Evolutionary conservation across 177 flowering plant species (phyloP).

Genomic region (Vitis hybrid): DNA sequence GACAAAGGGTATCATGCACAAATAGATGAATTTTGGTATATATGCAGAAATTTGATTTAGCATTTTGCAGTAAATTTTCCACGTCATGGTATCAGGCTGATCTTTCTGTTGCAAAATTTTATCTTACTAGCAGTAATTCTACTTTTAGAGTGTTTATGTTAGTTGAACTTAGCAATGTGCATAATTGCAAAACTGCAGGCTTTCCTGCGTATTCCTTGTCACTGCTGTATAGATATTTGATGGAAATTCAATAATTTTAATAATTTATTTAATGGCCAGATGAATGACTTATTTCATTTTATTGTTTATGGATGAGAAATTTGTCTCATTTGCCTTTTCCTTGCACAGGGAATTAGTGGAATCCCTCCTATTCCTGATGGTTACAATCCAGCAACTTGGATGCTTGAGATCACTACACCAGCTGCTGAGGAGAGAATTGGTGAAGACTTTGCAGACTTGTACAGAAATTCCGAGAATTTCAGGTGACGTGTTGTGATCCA

Average conservation of each 20-base stretch:
- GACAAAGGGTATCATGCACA: no score
- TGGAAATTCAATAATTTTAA: background rate
- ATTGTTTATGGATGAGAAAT: background rate
- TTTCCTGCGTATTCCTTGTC: no score
- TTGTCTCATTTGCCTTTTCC: conserved; percentile 4
- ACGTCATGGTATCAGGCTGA: no score
- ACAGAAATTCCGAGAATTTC: conserved; percentile 58
- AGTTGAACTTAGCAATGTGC: no score
- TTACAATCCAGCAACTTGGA: conserved; percentile 96
- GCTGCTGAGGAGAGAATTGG: conserved; percentile 64
- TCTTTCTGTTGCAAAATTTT: no score
- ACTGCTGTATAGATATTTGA: no score
- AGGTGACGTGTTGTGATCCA: conserved; percentile 34
- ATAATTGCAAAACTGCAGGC: no score
- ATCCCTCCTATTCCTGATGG: conserved; percentile 58
- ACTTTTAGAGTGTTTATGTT: no score
- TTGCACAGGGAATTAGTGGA: conserved; percentile 53
- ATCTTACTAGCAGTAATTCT: no score
- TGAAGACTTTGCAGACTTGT: conserved; percentile 60
- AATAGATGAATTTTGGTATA: no score
- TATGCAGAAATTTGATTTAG: no score
- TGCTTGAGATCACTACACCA: conserved; percentile 83
- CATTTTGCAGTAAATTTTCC: no score
- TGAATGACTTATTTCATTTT: background rate
- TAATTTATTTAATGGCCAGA: background rate